phyloP scores from a whole-genome alignment of 192 early-diverging fungal species.

The Bifiguratus adelaidae region DNA sequence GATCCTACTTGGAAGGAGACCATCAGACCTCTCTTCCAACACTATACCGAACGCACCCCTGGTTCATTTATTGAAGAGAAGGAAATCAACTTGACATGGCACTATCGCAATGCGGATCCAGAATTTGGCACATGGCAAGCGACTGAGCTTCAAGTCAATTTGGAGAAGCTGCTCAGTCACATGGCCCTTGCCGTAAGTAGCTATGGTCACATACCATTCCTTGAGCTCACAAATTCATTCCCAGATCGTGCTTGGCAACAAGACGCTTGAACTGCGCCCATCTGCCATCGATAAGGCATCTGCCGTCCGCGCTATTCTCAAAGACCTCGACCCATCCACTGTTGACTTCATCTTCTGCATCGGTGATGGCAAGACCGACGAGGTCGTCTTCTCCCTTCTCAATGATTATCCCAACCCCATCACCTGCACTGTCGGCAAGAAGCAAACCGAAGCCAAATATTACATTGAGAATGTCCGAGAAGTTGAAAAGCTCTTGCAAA shows the following conservation, averaged over 20 bases:
- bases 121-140: constrained; percentile 98
- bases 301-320: constrained; percentile 78
- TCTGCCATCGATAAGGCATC: constrained; percentile 87
- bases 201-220: background rate
- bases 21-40: constrained; percentile 90
- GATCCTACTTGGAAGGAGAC: constrained; percentile 89
- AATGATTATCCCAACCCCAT: constrained; percentile 46
- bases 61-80: constrained; percentile 98
- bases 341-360: constrained; percentile 73
- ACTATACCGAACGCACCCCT: constrained; percentile 96
- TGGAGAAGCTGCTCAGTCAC: constrained; percentile 91
- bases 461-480: constrained; percentile 64
- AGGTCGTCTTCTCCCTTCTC: constrained; percentile 80
- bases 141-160: constrained; percentile 92
- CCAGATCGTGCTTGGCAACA: constrained; percentile 89
- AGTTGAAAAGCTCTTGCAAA: constrained; percentile 30
- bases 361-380: constrained; percentile 95
- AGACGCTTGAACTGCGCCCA: constrained; percentile 94
- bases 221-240: constrained; percentile 1
- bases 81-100: constrained; percentile 98
- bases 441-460: constrained; percentile 86
- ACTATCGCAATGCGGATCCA: constrained; percentile 90
- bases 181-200: constrained; percentile 70
- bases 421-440: constrained; percentile 93
- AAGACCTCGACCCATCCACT: constrained; percentile 44